phyloP scores from a whole-genome alignment of 257 asterid species.

The Avicennia marina region DNA sequence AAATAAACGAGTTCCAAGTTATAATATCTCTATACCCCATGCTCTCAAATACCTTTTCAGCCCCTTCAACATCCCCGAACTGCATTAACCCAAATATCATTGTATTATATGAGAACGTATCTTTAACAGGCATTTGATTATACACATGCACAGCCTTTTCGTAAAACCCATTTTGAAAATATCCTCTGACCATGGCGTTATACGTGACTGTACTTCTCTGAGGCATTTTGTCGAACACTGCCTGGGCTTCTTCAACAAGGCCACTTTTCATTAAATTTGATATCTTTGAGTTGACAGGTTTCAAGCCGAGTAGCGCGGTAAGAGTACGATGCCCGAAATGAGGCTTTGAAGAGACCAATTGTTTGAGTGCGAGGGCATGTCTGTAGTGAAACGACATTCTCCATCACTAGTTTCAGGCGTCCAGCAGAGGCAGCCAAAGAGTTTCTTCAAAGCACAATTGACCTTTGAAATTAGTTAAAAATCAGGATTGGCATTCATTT shows the following conservation, averaged over 20 bases:
- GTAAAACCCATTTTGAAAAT: conserved; percentile 42
- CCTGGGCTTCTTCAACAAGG: conserved; percentile 38
- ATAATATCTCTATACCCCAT: conserved; percentile 50
- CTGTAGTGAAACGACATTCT: conserved; percentile 35
- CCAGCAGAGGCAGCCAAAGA: neutral
- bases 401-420: conserved; percentile 25
- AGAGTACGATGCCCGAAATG: conserved; percentile 1
- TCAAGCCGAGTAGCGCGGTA: conserved; percentile 29
- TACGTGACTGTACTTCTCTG: conserved; percentile 45
- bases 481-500: neutral
- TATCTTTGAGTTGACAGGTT: conserved; percentile 53
- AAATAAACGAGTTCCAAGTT: conserved; percentile 60
- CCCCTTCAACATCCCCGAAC: conserved; percentile 52
- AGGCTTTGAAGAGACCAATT: conserved; percentile 14
- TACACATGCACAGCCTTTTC: conserved; percentile 37
- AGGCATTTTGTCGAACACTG: conserved; percentile 57
- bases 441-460: neutral
- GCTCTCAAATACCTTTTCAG: conserved; percentile 40
- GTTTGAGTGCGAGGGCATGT: conserved; percentile 18
- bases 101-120: conserved; percentile 53
- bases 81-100: conserved; percentile 55
- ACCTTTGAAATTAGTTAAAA: neutral
- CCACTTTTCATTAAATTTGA: conserved; percentile 52
- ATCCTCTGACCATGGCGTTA: conserved; percentile 63
- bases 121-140: conserved; percentile 44